Conservation (phyloP, 1,284 basidiomycete species). For the Mycosarcoma maydis region DNA sequence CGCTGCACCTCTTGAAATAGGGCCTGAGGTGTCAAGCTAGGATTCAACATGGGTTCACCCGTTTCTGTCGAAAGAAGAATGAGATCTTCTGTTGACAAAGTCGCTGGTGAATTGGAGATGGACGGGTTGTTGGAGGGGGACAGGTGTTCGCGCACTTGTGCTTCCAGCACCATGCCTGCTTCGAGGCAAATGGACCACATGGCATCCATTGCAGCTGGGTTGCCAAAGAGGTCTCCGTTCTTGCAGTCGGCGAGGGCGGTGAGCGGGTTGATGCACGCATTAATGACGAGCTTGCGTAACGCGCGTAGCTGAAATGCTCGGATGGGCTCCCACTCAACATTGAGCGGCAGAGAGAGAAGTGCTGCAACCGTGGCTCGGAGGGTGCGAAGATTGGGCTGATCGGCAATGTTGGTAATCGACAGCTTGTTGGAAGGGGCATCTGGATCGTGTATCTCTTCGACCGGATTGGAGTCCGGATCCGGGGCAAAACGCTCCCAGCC, state of each 20-base stretch:
- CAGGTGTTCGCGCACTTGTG: slow-evolving; percentile 50
- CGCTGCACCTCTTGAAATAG: slow-evolving; percentile 55
- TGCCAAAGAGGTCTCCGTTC: slow-evolving; percentile 75
- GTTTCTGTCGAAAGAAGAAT: slow-evolving; percentile 25
- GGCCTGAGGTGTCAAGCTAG: slow-evolving; percentile 45
- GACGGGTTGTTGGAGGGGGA: slow-evolving; percentile 1
- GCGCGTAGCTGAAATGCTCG: slow-evolving; percentile 77
- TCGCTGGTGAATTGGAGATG: background rate
- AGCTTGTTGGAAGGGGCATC: slow-evolving; percentile 29
- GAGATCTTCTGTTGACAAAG: slow-evolving; percentile 18
- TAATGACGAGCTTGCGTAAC: slow-evolving; percentile 84
- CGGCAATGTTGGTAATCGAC: slow-evolving; percentile 50
- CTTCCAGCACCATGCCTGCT: slow-evolving; percentile 53
- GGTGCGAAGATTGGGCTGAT: slow-evolving; percentile 36
- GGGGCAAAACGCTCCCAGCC: slow-evolving; percentile 41
- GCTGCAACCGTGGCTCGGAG: slow-evolving; percentile 53
- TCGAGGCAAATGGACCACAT: slow-evolving; percentile 58
- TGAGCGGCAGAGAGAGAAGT: slow-evolving; percentile 57
- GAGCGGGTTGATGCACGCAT: slow-evolving; percentile 86
- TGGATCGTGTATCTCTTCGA: slow-evolving; percentile 15
- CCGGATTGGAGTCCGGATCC: slow-evolving; percentile 6
- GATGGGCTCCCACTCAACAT: slow-evolving; percentile 75
- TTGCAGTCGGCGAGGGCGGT: slow-evolving; percentile 82
- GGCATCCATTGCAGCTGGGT: slow-evolving; percentile 52
- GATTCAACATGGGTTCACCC: slow-evolving; percentile 52